These are phyloP conservation scores for Chalciporus piperatoides DNA, from an alignment of 1,284 basidiomycete species.

Conservation along the genomic window DNA sequence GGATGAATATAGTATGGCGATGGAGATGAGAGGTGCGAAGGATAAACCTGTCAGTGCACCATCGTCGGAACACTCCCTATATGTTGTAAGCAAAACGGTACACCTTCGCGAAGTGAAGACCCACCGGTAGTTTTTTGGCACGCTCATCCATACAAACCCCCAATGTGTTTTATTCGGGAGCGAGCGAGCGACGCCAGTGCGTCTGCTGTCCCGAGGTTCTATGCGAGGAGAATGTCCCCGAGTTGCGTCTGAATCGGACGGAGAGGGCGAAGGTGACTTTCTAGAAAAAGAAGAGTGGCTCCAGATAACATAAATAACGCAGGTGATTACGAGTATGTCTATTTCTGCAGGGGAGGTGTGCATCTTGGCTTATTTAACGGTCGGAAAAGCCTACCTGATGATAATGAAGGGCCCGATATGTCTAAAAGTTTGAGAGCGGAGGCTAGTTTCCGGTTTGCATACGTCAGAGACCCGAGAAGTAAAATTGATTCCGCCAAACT, in stretches of 20 bases:
- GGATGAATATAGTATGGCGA: constrained; percentile 57
- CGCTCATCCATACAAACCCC: constrained; percentile 84
- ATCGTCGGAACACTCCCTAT: constrained; percentile 77
- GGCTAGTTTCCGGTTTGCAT: constrained; percentile 28
- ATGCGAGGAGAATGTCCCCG: constrained; percentile 32
- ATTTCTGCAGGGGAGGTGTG: constrained; percentile 46
- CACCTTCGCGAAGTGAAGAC: constrained; percentile 13
- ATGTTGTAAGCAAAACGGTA: constrained; percentile 10
- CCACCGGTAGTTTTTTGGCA: constrained; percentile 79
- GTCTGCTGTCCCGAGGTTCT: constrained; percentile 47
- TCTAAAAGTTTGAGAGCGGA: constrained; percentile 5
- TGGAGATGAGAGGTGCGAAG: constrained; percentile 73
- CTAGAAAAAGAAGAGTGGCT: constrained; percentile 48
- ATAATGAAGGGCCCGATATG: constrained; percentile 13
- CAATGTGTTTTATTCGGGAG: constrained; percentile 46
- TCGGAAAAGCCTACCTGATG: constrained; percentile 24
- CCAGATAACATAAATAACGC: constrained; percentile 63
- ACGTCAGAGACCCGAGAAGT: constrained; percentile 31
- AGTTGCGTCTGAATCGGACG: constrained; percentile 26
- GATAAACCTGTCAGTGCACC: constrained; percentile 79
- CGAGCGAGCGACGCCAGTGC: constrained; percentile 29
- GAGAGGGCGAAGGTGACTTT: constrained; percentile 13
- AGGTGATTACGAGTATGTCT: constrained; percentile 49
- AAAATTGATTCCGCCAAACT: constrained; percentile 26
- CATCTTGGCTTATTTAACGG: constrained; percentile 4